These are phyloP conservation scores for Lumnitzera littorea DNA, from an alignment of 345 rosid genomes.

Conservation along the genomic window DNA sequence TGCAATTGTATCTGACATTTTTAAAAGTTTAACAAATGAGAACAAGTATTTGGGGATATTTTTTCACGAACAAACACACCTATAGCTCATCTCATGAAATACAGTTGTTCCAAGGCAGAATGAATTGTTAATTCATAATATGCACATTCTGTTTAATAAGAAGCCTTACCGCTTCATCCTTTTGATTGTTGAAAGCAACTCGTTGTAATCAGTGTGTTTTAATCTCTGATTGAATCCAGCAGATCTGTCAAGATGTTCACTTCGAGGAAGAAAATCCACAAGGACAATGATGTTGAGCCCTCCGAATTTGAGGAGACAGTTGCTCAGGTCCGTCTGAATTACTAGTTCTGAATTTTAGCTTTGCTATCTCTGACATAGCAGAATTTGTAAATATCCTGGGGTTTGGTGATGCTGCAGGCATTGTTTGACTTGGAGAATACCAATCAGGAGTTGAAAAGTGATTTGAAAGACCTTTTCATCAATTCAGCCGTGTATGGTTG, in stretches of 20 bases:
- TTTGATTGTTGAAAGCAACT: too few relatives aligned
- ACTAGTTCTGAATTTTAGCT: neutral
- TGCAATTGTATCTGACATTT: too few relatives aligned
- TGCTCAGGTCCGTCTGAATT: constrained; percentile 45
- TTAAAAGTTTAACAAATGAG: too few relatives aligned
- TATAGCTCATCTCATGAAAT: too few relatives aligned
- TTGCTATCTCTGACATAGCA: neutral
- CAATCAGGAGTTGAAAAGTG: constrained; percentile 74
- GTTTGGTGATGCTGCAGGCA: constrained; percentile 37
- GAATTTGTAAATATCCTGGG: neutral
- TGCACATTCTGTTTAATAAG: too few relatives aligned
- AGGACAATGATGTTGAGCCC: constrained; percentile 81
- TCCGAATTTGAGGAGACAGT: constrained; percentile 80
- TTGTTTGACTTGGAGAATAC: constrained; percentile 78
- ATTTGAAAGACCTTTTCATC: constrained; percentile 75
- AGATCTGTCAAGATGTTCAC: constrained; percentile 70
- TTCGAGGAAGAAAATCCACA: constrained; percentile 69
- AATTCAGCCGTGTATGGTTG: constrained; percentile 58
- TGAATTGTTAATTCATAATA: too few relatives aligned
- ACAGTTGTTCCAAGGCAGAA: too few relatives aligned
- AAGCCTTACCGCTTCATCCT: too few relatives aligned
- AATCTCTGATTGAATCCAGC: neutral
- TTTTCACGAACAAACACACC: too few relatives aligned
- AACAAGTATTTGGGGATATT: too few relatives aligned
- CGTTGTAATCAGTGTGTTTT: neutral